Evolutionary conservation across 495 filamentous ascomycete species (phyloP).

Genomic region (Corynascus novoguineensis): DNA sequence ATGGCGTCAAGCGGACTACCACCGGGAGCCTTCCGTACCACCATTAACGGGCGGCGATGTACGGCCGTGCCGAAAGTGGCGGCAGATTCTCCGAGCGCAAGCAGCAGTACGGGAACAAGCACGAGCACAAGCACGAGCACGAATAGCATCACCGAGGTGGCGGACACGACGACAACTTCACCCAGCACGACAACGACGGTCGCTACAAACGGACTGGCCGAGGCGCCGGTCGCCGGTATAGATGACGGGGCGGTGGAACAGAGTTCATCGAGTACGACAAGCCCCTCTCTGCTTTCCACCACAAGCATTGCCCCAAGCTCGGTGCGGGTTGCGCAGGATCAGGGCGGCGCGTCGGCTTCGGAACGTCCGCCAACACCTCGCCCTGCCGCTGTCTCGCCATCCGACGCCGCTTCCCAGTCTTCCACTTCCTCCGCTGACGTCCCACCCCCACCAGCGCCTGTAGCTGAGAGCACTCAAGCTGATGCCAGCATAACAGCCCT

Average conservation of each 20-base stretch:
- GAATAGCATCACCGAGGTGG: constrained; percentile 10
- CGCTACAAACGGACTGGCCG: constrained; percentile 9
- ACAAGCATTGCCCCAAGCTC: constrained; percentile 11
- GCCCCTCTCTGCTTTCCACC: constrained; percentile 23
- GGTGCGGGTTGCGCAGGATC: constrained; percentile 19
- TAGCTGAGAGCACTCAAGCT: constrained; percentile 30
- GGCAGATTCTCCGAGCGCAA: neutral
- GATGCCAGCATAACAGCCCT: constrained; percentile 31
- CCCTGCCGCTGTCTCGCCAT: constrained; percentile 11
- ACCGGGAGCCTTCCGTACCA: constrained; percentile 40
- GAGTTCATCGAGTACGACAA: constrained; percentile 33
- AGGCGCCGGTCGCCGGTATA: constrained; percentile 7
- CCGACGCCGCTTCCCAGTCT: constrained; percentile 22
- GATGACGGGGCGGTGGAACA: constrained; percentile 14
- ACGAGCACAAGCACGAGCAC: constrained; percentile 9
- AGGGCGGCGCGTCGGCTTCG: constrained; percentile 7
- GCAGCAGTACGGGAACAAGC: constrained; percentile 9
- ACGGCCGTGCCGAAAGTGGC: constrained; percentile 40
- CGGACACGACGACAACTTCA: constrained; percentile 8
- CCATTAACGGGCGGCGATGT: constrained; percentile 42
- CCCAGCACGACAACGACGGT: constrained; percentile 9
- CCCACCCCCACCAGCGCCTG: constrained; percentile 20
- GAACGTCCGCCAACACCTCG: constrained; percentile 9
- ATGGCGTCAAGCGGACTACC: constrained; percentile 32
- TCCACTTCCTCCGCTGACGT: constrained; percentile 23